A percentile compares a stretch with the other conserved stretches of the same genome.
phyloP scores from a whole-genome alignment of 106 monocot species.

The Agapanthus africanus region DNA sequence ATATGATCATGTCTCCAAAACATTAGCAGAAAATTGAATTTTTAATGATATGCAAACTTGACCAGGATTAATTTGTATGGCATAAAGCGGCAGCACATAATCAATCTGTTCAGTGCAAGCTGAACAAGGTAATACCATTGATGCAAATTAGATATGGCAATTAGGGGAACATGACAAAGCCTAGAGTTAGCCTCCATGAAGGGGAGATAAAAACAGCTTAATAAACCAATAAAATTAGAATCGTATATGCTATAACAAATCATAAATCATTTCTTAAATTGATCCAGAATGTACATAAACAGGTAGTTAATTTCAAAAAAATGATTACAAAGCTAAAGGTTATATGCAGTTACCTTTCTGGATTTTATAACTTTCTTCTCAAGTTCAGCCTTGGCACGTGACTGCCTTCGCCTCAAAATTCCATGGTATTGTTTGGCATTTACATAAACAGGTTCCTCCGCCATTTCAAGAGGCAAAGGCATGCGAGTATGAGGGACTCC shows the following conservation, averaged over 20 bases:
- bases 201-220: background rate
- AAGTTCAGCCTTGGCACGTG: constrained; percentile 57
- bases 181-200: background rate
- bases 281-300: no score
- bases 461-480: constrained; percentile 52
- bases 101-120: background rate
- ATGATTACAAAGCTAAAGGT: background rate
- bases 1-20: no score
- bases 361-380: constrained; percentile 46
- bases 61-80: no score
- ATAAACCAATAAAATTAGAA: background rate
- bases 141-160: background rate
- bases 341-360: constrained; percentile 32
- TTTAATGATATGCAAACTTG: no score
- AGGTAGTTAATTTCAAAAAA: background rate
- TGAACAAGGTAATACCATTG: background rate
- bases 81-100: background rate
- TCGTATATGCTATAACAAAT: background rate
- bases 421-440: constrained; percentile 64
- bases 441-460: constrained; percentile 61
- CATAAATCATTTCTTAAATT: background rate
- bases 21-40: no score
- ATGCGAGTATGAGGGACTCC: constrained; percentile 40
- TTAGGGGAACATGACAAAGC: background rate
- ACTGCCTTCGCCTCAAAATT: constrained; percentile 51